phyloP scores from a whole-genome alignment of 225 moss, liverwort and hornwort genomes.

The Polytrichum commune region DNA sequence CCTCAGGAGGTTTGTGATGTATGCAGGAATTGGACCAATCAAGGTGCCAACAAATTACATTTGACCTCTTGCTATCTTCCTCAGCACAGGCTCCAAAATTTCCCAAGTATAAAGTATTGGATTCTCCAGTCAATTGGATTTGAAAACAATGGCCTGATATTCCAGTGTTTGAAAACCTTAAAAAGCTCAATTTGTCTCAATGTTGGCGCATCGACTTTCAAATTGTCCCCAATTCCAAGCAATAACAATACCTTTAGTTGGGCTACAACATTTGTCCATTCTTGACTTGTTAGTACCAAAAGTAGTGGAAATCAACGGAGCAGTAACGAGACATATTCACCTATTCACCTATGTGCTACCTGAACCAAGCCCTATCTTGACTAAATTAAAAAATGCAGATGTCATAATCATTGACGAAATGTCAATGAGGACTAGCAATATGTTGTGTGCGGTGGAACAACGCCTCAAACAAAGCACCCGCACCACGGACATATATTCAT shows the following conservation, averaged over 20 bases:
- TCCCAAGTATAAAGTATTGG: slow-evolving; percentile 8
- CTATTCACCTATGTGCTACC: too few relatives aligned
- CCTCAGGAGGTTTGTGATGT: neutral
- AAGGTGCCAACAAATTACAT: slow-evolving; percentile 62
- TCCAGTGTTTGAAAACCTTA: slow-evolving; percentile 35
- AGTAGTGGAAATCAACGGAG: slow-evolving; percentile 25
- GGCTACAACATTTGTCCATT: slow-evolving; percentile 39
- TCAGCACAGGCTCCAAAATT: slow-evolving; percentile 33
- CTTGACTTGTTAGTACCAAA: slow-evolving; percentile 53
- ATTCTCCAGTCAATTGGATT: neutral
- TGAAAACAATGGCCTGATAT: slow-evolving; percentile 33
- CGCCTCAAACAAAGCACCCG: too few relatives aligned
- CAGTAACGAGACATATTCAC: too few relatives aligned
- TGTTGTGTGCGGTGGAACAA: too few relatives aligned
- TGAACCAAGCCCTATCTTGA: too few relatives aligned
- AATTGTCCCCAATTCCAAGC: slow-evolving; percentile 56
- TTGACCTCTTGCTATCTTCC: slow-evolving; percentile 45
- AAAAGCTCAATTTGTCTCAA: slow-evolving; percentile 41
- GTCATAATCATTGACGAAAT: too few relatives aligned
- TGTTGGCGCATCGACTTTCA: slow-evolving; percentile 52
- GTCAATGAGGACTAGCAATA: too few relatives aligned
- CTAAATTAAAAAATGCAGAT: too few relatives aligned
- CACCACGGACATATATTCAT: too few relatives aligned
- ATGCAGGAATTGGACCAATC: slow-evolving; percentile 71
- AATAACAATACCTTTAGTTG: slow-evolving; percentile 25